A percentile compares a stretch with the other conserved stretches of the same genome.
phyloP scores from a whole-genome alignment of 257 asterid genomes.

The Solanum peruvianum region DNA sequence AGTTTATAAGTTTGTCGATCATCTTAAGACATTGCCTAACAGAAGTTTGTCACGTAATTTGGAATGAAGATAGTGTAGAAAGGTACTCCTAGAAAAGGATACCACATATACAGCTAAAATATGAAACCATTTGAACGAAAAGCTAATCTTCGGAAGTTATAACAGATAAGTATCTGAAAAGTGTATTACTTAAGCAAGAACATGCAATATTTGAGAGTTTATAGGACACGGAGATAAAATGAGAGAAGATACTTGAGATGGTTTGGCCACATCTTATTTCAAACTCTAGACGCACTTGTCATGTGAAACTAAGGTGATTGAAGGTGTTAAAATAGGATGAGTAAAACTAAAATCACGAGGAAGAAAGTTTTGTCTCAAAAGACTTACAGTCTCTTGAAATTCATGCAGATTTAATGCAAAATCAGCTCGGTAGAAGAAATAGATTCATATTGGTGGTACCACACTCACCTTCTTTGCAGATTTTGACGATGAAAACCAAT shows the following conservation, averaged over 20 bases:
- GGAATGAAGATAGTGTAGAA: background rate
- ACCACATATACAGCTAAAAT: background rate
- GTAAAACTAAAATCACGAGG: background rate
- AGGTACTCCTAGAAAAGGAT: background rate
- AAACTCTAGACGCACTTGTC: background rate
- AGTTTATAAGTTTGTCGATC: background rate
- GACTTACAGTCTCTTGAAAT: background rate
- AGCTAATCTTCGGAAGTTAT: background rate
- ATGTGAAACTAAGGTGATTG: background rate
- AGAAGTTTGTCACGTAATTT: background rate
- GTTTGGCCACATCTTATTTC: background rate
- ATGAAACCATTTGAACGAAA: background rate
- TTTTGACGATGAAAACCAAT: constrained; percentile 87
- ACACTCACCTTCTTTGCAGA: constrained; percentile 77
- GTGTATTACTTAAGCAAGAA: background rate
- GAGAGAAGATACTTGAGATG: background rate
- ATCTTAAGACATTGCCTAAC: background rate
- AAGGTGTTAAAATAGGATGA: background rate
- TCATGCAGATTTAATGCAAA: background rate
- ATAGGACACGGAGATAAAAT: background rate
- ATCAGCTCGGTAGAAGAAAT: background rate
- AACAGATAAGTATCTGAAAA: background rate
- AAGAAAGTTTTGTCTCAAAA: background rate
- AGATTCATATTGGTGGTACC: background rate
- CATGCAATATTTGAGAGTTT: background rate